These are phyloP conservation scores for Xylaria sp. DNA, from an alignment of 2,329 filamentous ascomycete genomes.

Conservation along the genomic window DNA sequence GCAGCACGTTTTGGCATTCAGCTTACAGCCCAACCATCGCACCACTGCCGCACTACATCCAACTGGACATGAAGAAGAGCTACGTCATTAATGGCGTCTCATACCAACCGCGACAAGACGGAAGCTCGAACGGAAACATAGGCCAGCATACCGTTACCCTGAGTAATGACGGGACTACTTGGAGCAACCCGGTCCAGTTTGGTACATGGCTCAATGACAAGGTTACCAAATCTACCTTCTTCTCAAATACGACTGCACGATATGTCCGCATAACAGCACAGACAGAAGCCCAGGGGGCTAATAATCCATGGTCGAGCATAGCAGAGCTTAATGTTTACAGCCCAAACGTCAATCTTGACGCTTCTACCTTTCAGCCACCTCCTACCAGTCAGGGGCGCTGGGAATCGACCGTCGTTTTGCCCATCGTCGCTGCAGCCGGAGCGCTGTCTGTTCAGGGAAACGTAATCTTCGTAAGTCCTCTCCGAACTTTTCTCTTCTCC, in stretches of 20 bases:
- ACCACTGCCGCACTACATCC: slow-evolving; percentile 46
- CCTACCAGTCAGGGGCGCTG: slow-evolving; percentile 46
- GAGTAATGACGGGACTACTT: slow-evolving; percentile 45
- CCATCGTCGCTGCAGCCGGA: slow-evolving; percentile 50
- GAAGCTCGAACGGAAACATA: slow-evolving; percentile 44
- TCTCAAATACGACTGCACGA: slow-evolving; percentile 45
- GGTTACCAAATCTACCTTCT: slow-evolving; percentile 48
- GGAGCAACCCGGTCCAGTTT: slow-evolving; percentile 43
- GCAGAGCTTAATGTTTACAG: slow-evolving; percentile 49
- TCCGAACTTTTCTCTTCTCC: neutral
- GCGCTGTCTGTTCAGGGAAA: slow-evolving; percentile 44
- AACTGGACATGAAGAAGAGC: slow-evolving; percentile 45
- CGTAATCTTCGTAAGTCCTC: slow-evolving; percentile 37
- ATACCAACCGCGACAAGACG: slow-evolving; percentile 46
- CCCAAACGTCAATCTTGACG: slow-evolving; percentile 35
- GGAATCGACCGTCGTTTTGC: slow-evolving; percentile 51
- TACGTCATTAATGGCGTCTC: slow-evolving; percentile 47
- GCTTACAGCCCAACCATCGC: slow-evolving; percentile 35
- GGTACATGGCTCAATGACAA: slow-evolving; percentile 48
- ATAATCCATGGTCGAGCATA: slow-evolving; percentile 47
- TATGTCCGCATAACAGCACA: slow-evolving; percentile 48
- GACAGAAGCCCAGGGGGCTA: slow-evolving; percentile 44
- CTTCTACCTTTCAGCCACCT: slow-evolving; percentile 34
- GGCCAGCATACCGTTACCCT: slow-evolving; percentile 46
- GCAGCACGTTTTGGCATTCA: slow-evolving; percentile 47